A percentile compares a stretch with the other conserved stretches of the same genome.
Evolutionary conservation across 1,284 basidiomycete genomes (phyloP).

Genomic region (Boletellus sp.): DNA sequence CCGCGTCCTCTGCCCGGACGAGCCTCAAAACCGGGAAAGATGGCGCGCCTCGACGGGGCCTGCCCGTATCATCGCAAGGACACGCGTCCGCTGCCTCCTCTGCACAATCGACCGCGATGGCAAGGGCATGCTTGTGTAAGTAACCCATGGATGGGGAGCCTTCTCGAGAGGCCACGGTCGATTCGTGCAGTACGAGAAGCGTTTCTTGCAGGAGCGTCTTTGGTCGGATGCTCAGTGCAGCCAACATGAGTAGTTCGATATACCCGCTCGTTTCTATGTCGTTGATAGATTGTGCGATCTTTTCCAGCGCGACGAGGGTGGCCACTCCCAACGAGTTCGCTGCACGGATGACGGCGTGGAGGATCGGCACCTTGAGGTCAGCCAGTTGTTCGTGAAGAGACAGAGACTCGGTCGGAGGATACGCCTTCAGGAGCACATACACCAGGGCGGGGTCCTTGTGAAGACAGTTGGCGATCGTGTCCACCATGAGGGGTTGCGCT

Average conservation of each 20-base stretch:
- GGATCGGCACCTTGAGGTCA: conserved; percentile 35
- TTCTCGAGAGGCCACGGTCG: conserved; percentile 27
- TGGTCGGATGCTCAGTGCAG: conserved; percentile 47
- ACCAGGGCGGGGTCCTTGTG: conserved; percentile 48
- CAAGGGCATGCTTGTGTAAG: conserved; percentile 51
- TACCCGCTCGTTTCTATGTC: conserved; percentile 42
- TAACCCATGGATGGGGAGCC: conserved; percentile 36
- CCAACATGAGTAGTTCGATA: conserved; percentile 49
- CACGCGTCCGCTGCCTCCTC: conserved; percentile 65
- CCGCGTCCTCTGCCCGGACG: conserved; percentile 26
- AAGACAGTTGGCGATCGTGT: conserved; percentile 41
- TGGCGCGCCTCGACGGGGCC: conserved; percentile 37
- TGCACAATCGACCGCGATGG: conserved; percentile 55
- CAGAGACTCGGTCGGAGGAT: conserved; percentile 38
- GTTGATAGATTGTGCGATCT: conserved; percentile 42
- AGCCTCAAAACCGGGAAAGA: conserved; percentile 39
- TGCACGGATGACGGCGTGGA: conserved; percentile 48
- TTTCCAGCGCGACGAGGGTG: conserved; percentile 54
- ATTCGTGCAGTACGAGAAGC: conserved; percentile 55
- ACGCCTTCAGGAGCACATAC: conserved; percentile 48
- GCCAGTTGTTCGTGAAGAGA: conserved; percentile 32
- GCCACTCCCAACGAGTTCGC: conserved; percentile 53
- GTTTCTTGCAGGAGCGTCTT: conserved; percentile 53
- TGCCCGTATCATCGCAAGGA: conserved; percentile 57
- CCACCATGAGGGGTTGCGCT: conserved; percentile 32